A percentile compares a stretch with the other conserved stretches of the same genome.
These are phyloP conservation scores for Pichia pseudocactophila DNA, from an alignment of 805 yeast species.

Conservation along the genomic window DNA sequence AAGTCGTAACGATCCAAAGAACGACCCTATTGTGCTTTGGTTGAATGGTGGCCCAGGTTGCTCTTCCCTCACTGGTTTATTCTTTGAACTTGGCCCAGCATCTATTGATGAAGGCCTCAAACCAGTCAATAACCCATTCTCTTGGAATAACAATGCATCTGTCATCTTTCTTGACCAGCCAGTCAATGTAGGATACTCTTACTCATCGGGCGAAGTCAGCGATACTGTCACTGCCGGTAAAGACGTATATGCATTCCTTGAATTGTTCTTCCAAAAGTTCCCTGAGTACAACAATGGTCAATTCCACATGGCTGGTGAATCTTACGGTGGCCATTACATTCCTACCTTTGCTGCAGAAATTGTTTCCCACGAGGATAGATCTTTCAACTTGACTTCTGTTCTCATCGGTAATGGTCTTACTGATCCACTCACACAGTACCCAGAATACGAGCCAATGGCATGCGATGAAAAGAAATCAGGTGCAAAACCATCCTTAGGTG, in stretches of 20 bases:
- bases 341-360: conserved; percentile 59
- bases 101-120: conserved; percentile 53
- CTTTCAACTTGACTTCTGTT: conserved; percentile 64
- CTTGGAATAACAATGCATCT: conserved; percentile 90
- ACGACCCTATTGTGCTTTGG: conserved; percentile 82
- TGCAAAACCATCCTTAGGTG: conserved; percentile 59
- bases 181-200: conserved; percentile 84
- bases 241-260: conserved; percentile 80
- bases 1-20: conserved; percentile 77
- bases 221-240: conserved; percentile 76
- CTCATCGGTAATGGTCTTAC: conserved; percentile 92
- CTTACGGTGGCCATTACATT: conserved; percentile 78
- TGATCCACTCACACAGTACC: conserved; percentile 71
- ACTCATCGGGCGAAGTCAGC: conserved; percentile 54
- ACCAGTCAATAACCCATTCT: conserved; percentile 70
- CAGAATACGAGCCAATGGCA: conserved; percentile 85
- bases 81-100: conserved; percentile 89
- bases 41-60: conserved; percentile 97
- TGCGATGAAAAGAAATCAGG: conserved; percentile 74
- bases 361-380: conserved; percentile 42
- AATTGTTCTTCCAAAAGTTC: conserved; percentile 74
- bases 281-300: conserved; percentile 50
- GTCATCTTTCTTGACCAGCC: conserved; percentile 93
- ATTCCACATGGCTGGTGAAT: conserved; percentile 80
- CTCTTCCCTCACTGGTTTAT: conserved; percentile 80